Base-by-base conservation (phyloP, 2,329 filamentous ascomycete genomes). In the Diaporthe sp. region DNA sequence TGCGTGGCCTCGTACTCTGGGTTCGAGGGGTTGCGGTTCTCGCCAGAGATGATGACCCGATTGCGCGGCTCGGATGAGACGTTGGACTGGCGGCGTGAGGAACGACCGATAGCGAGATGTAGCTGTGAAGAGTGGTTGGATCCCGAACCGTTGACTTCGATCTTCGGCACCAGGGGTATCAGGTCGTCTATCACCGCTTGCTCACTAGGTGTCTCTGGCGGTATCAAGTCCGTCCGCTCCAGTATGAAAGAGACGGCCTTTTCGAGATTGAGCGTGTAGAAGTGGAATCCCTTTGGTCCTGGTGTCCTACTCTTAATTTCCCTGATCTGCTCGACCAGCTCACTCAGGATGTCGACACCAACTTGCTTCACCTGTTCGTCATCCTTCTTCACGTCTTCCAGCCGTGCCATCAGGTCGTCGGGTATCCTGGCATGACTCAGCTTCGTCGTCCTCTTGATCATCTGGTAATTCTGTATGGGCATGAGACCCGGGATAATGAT, bases 381-480 rank as follows among this genome's bases (percentile, higher is more conserved):
- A 78, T 97, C 94, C 53, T 91, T 92, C 84, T 92, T 94, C 60
- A 95, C 94, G 0, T 88, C 88, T 78, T 95, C 92, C 57, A 97
- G 87, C 34, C 94, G 91, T 17, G 88, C 87, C 81, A 96, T 88
- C 42, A 98, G 90, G 20, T 89, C 85, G 1, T 90, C 86, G 0
- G 97, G 97, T 60, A 98, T 88, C 77, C 90, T 92, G 65, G 96
- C 96, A 83, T 98, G 95, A 83, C 95, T 98, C 58, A 99, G 90
- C 85, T 98, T 99, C 34, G 96, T 96, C 44, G 96, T 98, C 77
- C 97, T 89, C 81, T 95, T 95, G 81, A 99, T 91, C 87, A 98
- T 98, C 83, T 98, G 95, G 85, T 98, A 98, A 85, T 94, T 97
- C 85, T 99, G 97, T 71, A 99, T 95, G 17, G 97, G 97, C 96